Base-by-base conservation (phyloP, 331 rosid genomes). In the Pyracantha coccinea region DNA sequence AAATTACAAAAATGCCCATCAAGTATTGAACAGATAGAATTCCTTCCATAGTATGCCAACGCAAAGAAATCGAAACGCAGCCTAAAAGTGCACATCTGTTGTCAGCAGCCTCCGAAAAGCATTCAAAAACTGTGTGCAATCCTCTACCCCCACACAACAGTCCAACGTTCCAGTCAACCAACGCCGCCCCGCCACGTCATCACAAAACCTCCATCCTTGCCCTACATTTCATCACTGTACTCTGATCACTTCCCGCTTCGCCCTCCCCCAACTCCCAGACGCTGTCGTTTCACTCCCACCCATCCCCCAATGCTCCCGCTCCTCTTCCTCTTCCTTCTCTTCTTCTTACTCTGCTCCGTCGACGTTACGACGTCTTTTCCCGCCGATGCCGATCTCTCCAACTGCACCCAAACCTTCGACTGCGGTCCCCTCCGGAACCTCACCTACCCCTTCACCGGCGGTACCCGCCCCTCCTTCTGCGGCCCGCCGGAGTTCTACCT, bases 361-460 rank as follows among this genome's bases (percentile, higher is more conserved):
- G 50, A 25, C 53, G 44, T 17, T 9, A 45, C 86, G 20, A 58
- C 88, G 33, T 80, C 93, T 63, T 66, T 83, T 12, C 64, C 82
- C 0, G 68, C 82, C 38, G 6, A 65, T 16, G 82, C 74, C 66
- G 4, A 35, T 28, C 78, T 74, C 71, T 53, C 88, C 13, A 29
- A 10, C 41, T 90, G 96, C 83, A 12, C 53, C 69, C 69, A n/a
- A 17, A 75, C 79, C 80, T 83, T 90, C 85, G 72, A 59, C 88
- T 90, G 93, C 24, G 91, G 90, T 8, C 68, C 65, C 24, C 33
- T 90, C 24, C 74, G 44, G 27, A 77, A 80, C 76, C 74, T 88
- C 27, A 63, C 89, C 52, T 82, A 88, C 84, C 91, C 90, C 52
- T 90, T 88, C 88, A 80, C 88, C 73, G 86, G 86, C 61, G 83